Base-by-base conservation (phyloP, 2,329 filamentous ascomycete genomes). In the Claviceps sp. region DNA sequence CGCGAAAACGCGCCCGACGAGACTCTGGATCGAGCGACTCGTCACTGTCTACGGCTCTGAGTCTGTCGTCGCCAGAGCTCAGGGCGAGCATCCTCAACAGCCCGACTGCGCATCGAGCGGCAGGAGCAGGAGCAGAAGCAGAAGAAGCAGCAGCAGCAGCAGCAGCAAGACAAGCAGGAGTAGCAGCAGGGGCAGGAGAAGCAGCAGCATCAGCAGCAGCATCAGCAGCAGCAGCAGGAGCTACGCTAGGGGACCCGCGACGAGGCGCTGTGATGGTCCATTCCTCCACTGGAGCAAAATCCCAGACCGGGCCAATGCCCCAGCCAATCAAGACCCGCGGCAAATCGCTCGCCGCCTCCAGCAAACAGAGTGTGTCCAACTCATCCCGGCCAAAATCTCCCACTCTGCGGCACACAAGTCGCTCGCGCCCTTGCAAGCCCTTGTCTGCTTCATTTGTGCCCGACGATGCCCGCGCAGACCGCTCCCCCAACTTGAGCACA, bases 21-120 rank as follows among this genome's bases (percentile, higher is more conserved):
- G 64, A 64, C 52, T 72, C 69, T 37, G 66, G 59, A 34, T 67
- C 66, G 7, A 72, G 69, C 61, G 67, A 70, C 57, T 72, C 70
- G 20, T 71, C 70, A n/a, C 64, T 72, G 26, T 71, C 69, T 18
- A 67, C 68, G 18, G 62, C 61, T 44, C 61, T 65, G 63, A 70
- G 64, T 57, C 59, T 71, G 50, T 67, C 68, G 46, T 70, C 69
- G 49, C 69, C 68, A 30, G 66, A 68, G 51, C 62, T 57, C 50
- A 66, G 64, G 57, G 56, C 60, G 37, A 55, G 57, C 50, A 52
- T 51, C 24, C 53, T 53, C 49, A 42, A 22, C 37, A 52, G 50
- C 50, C 50, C 47, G 50, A 50, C 46, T 18, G 42, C 53, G 9
- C 30, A 34, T 30, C 50, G 38, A 42, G 50, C 47, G 51, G 46